phyloP scores from a whole-genome alignment of 75 land plant genomes.

The Cunninghamia lanceolata region DNA sequence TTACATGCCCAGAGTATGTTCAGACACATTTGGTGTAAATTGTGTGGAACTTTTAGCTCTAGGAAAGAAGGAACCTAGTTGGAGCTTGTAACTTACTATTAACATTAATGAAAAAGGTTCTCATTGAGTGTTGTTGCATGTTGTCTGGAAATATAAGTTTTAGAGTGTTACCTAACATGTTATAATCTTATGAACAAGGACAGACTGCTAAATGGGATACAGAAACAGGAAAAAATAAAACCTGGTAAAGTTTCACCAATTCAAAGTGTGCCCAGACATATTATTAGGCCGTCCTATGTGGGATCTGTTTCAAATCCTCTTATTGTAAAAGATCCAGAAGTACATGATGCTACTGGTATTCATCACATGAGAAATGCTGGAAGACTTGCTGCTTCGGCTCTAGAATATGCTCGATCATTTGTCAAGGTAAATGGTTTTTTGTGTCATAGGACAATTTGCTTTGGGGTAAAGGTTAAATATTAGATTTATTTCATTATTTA shows the following conservation, averaged over 20 bases:
- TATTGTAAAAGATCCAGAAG: constrained; percentile 7
- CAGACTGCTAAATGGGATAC: neutral
- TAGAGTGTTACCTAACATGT: neutral
- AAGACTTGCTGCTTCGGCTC: constrained; percentile 17
- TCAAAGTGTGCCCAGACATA: constrained; percentile 3
- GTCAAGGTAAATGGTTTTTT: constrained; percentile 14
- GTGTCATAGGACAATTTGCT: neutral
- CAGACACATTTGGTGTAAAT: neutral
- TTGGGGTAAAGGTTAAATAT: neutral
- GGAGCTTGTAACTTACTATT: neutral
- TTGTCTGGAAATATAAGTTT: neutral
- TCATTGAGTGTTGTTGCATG: neutral
- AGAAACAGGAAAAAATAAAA: neutral
- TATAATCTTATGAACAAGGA: neutral
- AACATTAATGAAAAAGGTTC: neutral
- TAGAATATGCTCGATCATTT: constrained; percentile 17
- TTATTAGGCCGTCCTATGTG: constrained; percentile 2
- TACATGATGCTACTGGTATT: constrained; percentile 16
- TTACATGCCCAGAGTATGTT: neutral
- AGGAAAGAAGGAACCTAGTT: neutral
- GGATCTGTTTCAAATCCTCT: neutral
- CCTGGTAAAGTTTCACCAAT: neutral
- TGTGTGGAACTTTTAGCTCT: neutral
- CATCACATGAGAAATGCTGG: constrained; percentile 17
- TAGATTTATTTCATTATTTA: neutral